Base-by-base conservation (phyloP, 2,329 filamentous ascomycete genomes). In the Diplodia mutila region DNA sequence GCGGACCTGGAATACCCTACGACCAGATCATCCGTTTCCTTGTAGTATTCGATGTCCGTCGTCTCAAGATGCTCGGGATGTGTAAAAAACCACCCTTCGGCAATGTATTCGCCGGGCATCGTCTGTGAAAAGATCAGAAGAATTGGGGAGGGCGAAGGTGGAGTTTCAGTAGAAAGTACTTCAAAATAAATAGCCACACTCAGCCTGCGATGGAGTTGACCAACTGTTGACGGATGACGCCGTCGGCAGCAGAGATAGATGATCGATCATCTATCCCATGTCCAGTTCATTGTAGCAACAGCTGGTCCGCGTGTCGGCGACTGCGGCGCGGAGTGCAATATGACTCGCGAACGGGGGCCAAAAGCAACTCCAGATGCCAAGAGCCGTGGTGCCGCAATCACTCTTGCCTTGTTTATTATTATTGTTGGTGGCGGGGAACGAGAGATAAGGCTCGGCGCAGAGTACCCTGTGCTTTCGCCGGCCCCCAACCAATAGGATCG, bases 241-340 rank as follows among this genome's bases (percentile, higher is more conserved):
- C 12, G 25, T 57, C 32, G 39, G 32, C 54, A 37, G 25, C 54
- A 57, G 54, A n/a, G 32, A 42, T 57, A 57, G 54, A 57, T 57
- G 54, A 57, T 57, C 54, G 54, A 57, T 57, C 54, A 57, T 57
- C 54, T 57, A 42, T 42, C 54, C 54, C 34, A 34, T 39, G 54
- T 42, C 54, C 42, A 11, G 34, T 25, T 18, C 1, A n/a, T 42
- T 42, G 4, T n/a, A n/a, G n/a, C 49, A 52, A 25, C 4, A 12
- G 21, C 8, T 14, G 54, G 32, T 34, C 39, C 54, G 32, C 23
- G 9, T 5, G 4, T 34, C 4, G 9, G 32, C 4, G 4, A 4
- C 32, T 9, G 32, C 32, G 32, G 32, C 9, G 32, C 9, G 32
- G 32, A 34, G 32, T 34, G 9, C 32, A n/a, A n/a, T n/a, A n/a